phyloP scores from a whole-genome alignment of 305 asterid species.

The Petunia hybrid region DNA sequence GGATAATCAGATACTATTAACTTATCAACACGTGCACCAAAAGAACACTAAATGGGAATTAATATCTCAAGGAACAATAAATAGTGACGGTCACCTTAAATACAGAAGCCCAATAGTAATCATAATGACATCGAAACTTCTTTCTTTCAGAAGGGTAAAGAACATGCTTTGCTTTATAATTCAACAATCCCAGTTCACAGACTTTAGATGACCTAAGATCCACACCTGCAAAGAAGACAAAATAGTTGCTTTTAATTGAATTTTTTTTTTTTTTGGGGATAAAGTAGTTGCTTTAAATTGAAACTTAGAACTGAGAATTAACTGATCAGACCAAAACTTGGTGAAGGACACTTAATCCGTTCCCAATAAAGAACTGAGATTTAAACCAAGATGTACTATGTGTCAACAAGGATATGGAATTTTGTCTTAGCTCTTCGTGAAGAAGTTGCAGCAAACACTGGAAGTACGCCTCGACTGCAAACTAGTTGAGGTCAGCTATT shows the following conservation, averaged over 20 bases:
- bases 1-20: conserved; percentile 17
- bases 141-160: conserved; percentile 74
- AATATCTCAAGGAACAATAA: conserved; percentile 28
- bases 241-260: not conserved
- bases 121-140: conserved; percentile 85
- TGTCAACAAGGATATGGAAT: not conserved
- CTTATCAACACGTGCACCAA: conserved; percentile 16
- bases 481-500: too few relatives aligned
- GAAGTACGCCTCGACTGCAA: not conserved
- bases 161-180: conserved; percentile 84
- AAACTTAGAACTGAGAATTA: not conserved
- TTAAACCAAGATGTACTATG: conserved; percentile 1
- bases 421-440: not conserved
- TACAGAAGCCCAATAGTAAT: conserved; percentile 97
- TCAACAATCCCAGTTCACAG: conserved; percentile 87
- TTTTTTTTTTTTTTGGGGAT: not conserved
- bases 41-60: not conserved
- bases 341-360: not conserved
- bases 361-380: not conserved
- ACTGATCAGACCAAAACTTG: not conserved
- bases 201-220: conserved; percentile 95
- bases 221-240: conserved; percentile 66
- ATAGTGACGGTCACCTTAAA: conserved; percentile 66
- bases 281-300: not conserved
- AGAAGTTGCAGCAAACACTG: not conserved